Conservation (phyloP, 2,329 filamentous ascomycete genomes). For the Aschersonia sp. region DNA sequence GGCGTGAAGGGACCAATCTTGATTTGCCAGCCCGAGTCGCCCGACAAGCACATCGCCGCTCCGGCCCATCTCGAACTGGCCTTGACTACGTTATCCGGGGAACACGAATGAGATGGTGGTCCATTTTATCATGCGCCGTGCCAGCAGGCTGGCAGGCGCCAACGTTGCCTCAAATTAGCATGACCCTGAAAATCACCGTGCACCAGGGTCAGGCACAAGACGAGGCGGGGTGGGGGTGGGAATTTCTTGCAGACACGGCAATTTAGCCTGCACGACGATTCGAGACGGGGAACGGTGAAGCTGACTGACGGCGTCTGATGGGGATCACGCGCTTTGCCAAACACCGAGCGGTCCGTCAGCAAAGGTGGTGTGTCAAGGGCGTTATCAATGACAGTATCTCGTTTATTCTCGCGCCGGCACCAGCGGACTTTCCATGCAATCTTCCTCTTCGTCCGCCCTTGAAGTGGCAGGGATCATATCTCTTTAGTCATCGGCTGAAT, state of each 20-base stretch:
- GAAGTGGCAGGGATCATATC: neutral
- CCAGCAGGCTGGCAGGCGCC: neutral
- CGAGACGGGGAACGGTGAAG: too few relatives aligned
- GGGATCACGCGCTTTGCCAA: too few relatives aligned
- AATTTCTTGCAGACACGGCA: neutral
- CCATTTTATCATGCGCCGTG: constrained; percentile 6
- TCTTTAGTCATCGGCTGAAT: too few relatives aligned
- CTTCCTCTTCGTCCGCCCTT: neutral
- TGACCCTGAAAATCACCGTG: neutral
- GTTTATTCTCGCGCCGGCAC: too few relatives aligned
- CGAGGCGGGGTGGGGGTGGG: neutral
- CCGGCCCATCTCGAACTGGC: neutral
- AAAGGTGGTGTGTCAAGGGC: too few relatives aligned
- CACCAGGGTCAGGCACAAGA: neutral
- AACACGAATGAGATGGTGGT: neutral
- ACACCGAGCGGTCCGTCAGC: too few relatives aligned
- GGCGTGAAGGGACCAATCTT: too few relatives aligned
- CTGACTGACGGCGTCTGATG: too few relatives aligned
- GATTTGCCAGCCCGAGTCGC: too few relatives aligned
- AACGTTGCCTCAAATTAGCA: neutral
- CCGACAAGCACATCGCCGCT: neutral
- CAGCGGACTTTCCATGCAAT: neutral
- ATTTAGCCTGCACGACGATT: neutral
- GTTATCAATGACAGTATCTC: too few relatives aligned
- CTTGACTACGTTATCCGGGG: neutral